Base-by-base conservation (phyloP, 345 rosid genomes). In the Lepidium didymum region DNA sequence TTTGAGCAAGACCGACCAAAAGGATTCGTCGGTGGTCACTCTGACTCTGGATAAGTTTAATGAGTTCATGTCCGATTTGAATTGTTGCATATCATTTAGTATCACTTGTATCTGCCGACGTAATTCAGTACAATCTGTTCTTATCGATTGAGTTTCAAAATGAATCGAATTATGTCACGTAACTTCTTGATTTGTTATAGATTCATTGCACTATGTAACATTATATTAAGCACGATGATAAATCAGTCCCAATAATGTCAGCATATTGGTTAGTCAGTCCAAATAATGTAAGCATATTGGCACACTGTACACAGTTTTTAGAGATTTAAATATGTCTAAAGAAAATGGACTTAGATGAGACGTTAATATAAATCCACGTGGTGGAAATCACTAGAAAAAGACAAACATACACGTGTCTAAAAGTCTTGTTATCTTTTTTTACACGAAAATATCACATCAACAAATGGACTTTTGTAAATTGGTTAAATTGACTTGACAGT, bases 11-110 rank as follows among this genome's bases (percentile, higher is more conserved):
- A 34, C 56, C 44, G 33, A 29, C 33, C 34, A 62, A 23, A 63
- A 36, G 9, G 68, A 36, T 49, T 49, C 57, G 68, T 64, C 68
- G 56, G 68, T 63, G 68, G 12, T 49, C 14, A 35, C 15, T 21
- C 33, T 29, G 33, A 19, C 21, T 19, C 21, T 33, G 2, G 57
- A 63, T 63, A n/a, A 47, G 56, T 9, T 35, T 3, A 34, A 13
- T n/a, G 68, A 21, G 68, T 49, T 63, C 68, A 21, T 63, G 46
- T 63, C 23, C 67, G 31, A 62, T 34, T 62, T 62, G 68, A 49
- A 7, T 63, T 35, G 33, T 47, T 63, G 21, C 56, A 63, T 13
- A 7, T 36, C 10, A 18, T 8, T n/a, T 21, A 63, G 6, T 21
- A 35, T 29, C 36, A 49, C 57, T 44, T 36, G 15, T 21, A 13